A percentile compares a stretch with the other conserved stretches of the same genome.
These are phyloP conservation scores for Mimosa bimucronata DNA, from an alignment of 306 rosid species.

Conservation along the genomic window DNA sequence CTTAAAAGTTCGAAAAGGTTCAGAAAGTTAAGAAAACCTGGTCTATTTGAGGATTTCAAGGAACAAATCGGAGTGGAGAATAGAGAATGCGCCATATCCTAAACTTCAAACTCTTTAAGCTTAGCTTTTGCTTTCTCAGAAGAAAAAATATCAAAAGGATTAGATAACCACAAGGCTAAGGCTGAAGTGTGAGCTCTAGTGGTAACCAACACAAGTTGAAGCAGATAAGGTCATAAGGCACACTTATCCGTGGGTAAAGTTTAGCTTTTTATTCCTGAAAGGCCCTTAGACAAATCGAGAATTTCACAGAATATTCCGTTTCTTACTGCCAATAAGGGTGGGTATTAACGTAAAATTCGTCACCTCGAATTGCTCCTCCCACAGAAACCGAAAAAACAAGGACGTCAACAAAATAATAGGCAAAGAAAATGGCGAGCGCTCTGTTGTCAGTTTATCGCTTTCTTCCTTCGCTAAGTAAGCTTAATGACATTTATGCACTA, in stretches of 20 bases:
- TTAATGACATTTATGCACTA: neutral
- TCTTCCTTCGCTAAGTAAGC: conserved; percentile 66
- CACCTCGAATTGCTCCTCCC: conserved; percentile 16
- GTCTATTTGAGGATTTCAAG: conserved; percentile 63
- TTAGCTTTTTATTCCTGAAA: conserved; percentile 30
- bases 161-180: conserved; percentile 33
- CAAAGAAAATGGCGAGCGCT: conserved; percentile 66
- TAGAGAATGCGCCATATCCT: conserved; percentile 66
- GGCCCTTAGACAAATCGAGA: conserved; percentile 36
- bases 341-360: conserved; percentile 45
- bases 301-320: neutral
- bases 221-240: conserved; percentile 51
- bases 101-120: neutral
- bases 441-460: conserved; percentile 57
- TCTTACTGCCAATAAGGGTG: conserved; percentile 30
- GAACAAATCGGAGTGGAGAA: conserved; percentile 61
- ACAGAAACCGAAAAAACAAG: conserved; percentile 3
- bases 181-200: conserved; percentile 23
- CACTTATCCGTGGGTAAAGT: conserved; percentile 29
- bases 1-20: conserved; percentile 7
- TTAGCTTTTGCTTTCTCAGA: neutral
- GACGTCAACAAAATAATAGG: neutral
- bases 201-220: conserved; percentile 28
- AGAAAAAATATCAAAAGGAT: conserved; percentile 14
- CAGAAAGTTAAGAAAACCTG: conserved; percentile 51